Base-by-base conservation (phyloP, 768 basidiomycete species). In the Candolleomyces efflorescens region DNA sequence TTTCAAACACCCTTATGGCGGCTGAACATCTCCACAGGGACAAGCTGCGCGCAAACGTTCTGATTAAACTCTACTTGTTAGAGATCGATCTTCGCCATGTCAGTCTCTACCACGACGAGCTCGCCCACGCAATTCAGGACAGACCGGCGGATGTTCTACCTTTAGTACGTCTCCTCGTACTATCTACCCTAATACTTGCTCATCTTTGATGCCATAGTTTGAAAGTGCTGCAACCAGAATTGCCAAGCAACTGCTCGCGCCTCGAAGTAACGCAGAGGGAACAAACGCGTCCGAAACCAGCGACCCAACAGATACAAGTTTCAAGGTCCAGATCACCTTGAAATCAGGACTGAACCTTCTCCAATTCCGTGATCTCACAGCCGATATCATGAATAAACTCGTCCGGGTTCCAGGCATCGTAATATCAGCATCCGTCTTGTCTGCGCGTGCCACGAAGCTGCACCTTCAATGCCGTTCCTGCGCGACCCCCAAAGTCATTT, bases 331-430 rank as follows among this genome's bases (percentile, higher is more conserved):
- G 74, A 79, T 98, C 54, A 92, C 88, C 41, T 78, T 98, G 38
- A 85, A 82, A 65, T 94, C 93, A n/a, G 91, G 90, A 5, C 82
- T 96, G 63, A 96, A 96, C 72, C 80, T 98, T 75, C 84, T 92
- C 54, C 93, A 92, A 69, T 97, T 98, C 70, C 86, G 97, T 43
- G 94, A 94, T 44, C 84, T 99, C 43, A 91, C 90, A 0, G 97
- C 97, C 10, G 84, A 94, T 64, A 94, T 90, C 20, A 90, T 98
- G 81, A 95, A 94, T 67, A 94, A 92, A 68, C 86, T 99, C 44
- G 95, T 99, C 38, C 90, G 97, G 59, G 83, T 98, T 44, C 97
- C 97, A 1, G 97, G 97, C 32, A 99, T 99, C 65, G 94, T 98
- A 69, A 98, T 98, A 68, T 95, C 95, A 32, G 92, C 97, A 0